Evolutionary conservation across 208 protist genomes (phyloP).

Genomic region (Leishmania gerbilli): DNA sequence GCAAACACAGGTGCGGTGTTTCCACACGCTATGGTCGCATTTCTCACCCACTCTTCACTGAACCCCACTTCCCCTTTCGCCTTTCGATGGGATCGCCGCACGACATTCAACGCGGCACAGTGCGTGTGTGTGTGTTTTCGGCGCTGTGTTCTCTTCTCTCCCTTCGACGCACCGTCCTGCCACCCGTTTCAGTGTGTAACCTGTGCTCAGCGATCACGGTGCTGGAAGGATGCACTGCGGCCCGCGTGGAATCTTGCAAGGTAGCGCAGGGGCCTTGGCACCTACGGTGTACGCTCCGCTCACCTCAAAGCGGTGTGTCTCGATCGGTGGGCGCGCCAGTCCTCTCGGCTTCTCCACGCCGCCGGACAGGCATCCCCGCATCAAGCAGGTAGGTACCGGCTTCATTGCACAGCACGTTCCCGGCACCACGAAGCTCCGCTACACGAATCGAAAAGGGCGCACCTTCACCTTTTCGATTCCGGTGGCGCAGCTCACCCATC

Average conservation of each 20-base stretch:
- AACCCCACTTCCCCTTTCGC: background rate
- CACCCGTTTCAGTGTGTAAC: background rate
- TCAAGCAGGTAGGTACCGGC: conserved; percentile 48
- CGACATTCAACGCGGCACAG: background rate
- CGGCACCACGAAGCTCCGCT: conserved; percentile 82
- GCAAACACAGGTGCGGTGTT: background rate
- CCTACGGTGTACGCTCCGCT: background rate
- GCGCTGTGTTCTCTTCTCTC: background rate
- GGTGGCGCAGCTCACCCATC: conserved; percentile 75
- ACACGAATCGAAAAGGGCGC: conserved; percentile 87
- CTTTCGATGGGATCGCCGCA: background rate
- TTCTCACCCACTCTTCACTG: background rate
- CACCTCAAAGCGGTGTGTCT: background rate
- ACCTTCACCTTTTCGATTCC: conserved; percentile 85
- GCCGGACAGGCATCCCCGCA: conserved; percentile 47
- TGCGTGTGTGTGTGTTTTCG: background rate
- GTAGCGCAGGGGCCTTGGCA: background rate
- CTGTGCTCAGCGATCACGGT: background rate
- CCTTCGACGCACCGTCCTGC: background rate
- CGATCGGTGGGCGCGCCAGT: conserved; percentile 27
- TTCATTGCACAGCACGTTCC: conserved; percentile 61
- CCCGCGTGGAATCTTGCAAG: background rate
- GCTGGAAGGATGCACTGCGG: background rate
- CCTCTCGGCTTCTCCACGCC: conserved; percentile 39
- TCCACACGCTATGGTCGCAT: background rate